These are phyloP conservation scores for Jackrogersella multiformis DNA, from an alignment of 495 filamentous ascomycete genomes.

Conservation along the genomic window DNA sequence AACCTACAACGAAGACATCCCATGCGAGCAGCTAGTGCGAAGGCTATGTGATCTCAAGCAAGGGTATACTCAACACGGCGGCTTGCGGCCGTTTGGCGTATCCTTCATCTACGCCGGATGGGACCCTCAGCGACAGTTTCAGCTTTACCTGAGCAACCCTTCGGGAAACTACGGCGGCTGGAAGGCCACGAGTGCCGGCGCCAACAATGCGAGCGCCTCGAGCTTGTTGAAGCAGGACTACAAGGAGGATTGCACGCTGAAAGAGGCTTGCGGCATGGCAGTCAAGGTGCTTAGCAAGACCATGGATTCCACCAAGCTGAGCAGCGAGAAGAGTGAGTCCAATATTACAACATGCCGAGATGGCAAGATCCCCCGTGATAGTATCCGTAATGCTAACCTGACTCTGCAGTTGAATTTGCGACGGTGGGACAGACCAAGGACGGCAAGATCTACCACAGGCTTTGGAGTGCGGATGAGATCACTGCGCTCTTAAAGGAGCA, in stretches of 20 bases:
- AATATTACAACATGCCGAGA: not conserved
- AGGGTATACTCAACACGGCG: slow-evolving; percentile 98
- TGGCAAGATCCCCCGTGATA: no score
- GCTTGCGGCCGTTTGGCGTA: slow-evolving; percentile 96
- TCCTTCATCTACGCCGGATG: slow-evolving; percentile 99
- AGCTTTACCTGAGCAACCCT: slow-evolving; percentile 99
- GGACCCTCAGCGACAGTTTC: slow-evolving; percentile 94
- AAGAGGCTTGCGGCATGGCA: slow-evolving; percentile 96
- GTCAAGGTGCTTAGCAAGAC: slow-evolving; percentile 99
- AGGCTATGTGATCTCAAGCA: slow-evolving; percentile 98
- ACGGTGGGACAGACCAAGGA: slow-evolving; percentile 95
- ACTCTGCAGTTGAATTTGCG: slow-evolving; percentile 86
- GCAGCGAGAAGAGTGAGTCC: slow-evolving; percentile 92
- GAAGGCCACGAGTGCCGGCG: slow-evolving; percentile 97
- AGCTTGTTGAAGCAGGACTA: slow-evolving; percentile 99
- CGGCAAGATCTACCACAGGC: slow-evolving; percentile 95
- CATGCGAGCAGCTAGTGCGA: slow-evolving; percentile 97
- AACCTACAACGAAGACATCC: slow-evolving; percentile 99
- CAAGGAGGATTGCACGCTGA: slow-evolving; percentile 94
- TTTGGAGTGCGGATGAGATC: slow-evolving; percentile 98
- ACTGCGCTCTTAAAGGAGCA: slow-evolving; percentile 93
- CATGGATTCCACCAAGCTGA: slow-evolving; percentile 98
- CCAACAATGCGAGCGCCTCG: slow-evolving; percentile 97
- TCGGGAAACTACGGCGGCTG: slow-evolving; percentile 99
- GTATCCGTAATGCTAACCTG: slow-evolving; percentile 49